Percentiles rank a stretch among this genome's conserved stretches.
Evolutionary conservation across 345 rosid species (phyloP).

Genomic region (Litchi chinensis): DNA sequence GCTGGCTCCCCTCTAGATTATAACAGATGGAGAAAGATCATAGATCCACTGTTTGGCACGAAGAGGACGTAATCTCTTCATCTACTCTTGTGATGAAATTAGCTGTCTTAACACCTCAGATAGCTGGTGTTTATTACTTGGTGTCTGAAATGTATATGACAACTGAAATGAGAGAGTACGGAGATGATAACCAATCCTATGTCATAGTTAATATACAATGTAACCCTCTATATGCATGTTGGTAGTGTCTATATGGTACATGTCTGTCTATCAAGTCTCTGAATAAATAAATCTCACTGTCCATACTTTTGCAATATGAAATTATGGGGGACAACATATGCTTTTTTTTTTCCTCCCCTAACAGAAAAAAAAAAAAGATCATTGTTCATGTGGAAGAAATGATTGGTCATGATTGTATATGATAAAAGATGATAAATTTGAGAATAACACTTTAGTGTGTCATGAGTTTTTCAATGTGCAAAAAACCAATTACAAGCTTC

Average conservation of each 20-base stretch:
- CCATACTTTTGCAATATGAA: background rate
- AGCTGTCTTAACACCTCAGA: background rate
- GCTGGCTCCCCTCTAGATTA: slow-evolving; percentile 51
- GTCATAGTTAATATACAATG: background rate
- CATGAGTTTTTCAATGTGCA: no score
- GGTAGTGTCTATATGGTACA: no score
- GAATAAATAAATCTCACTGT: background rate
- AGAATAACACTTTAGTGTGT: no score
- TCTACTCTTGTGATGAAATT: slow-evolving; percentile 6
- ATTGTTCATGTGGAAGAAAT: no score
- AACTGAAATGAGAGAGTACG: background rate
- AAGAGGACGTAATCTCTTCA: background rate
- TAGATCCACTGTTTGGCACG: slow-evolving; percentile 55
- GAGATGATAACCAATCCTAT: background rate
- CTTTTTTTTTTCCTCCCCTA: background rate
- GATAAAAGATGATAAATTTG: no score
- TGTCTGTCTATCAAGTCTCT: background rate
- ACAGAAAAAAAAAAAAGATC: no score
- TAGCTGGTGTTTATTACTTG: background rate
- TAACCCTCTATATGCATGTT: background rate
- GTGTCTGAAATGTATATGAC: background rate
- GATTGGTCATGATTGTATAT: no score
- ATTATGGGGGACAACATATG: background rate
- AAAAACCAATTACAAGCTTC: no score
- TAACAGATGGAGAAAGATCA: slow-evolving; percentile 60